Evolutionary conservation across 2,329 filamentous ascomycete genomes (phyloP).

Genomic region (Coniella vitis): DNA sequence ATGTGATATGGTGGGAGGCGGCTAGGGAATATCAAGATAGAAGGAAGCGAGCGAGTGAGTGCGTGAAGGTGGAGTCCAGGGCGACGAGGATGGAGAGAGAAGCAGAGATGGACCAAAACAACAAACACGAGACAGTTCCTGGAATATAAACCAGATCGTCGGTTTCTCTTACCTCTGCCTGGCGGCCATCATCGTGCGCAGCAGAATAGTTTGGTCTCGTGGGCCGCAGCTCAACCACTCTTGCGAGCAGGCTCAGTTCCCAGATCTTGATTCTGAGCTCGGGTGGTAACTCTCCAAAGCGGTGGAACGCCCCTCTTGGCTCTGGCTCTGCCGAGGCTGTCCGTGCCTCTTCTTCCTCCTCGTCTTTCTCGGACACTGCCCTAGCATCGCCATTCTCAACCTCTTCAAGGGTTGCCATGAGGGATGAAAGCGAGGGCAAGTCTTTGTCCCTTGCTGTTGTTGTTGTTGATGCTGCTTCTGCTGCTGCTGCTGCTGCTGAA

Average conservation of each 20-base stretch:
- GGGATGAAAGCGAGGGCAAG: conserved; percentile 7
- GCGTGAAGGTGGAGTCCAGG: no score
- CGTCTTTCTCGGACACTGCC: not conserved
- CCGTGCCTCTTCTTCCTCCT: not conserved
- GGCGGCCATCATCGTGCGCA: conserved; percentile 12
- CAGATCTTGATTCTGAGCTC: conserved; percentile 32
- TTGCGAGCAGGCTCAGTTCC: conserved; percentile 26
- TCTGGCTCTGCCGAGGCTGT: no score
- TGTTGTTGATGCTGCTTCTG: not conserved
- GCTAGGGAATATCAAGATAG: no score
- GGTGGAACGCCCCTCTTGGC: conserved; percentile 18
- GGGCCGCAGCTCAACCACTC: conserved; percentile 29
- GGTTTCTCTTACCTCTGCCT: conserved; percentile 2
- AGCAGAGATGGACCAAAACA: not conserved
- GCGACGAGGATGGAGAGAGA: no score
- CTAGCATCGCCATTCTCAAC: not conserved
- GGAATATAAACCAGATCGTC: no score
- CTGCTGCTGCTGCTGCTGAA: no score
- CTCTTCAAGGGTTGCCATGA: conserved; percentile 1
- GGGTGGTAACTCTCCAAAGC: conserved; percentile 26
- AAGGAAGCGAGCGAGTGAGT: no score
- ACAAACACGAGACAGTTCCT: no score
- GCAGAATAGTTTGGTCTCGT: conserved; percentile 25
- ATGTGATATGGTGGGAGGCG: not conserved
- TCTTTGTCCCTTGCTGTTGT: not conserved